Evolutionary conservation across 202 grass and related monocot species (phyloP).

Genomic region (Saccharum hybrid): DNA sequence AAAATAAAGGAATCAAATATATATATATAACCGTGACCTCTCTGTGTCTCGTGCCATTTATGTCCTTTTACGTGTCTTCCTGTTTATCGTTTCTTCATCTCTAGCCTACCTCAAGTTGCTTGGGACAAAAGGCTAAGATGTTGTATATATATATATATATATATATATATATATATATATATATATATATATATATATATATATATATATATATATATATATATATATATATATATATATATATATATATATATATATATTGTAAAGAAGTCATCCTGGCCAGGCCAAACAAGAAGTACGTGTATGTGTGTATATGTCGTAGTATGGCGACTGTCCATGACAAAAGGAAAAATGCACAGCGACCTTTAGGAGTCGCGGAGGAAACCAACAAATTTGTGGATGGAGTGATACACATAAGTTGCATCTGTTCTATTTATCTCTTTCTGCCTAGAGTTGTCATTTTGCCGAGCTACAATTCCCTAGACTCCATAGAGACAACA

Average conservation of each 20-base stretch:
- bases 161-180: no score
- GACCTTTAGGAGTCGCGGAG: constrained; percentile 38
- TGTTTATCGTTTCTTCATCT: no score
- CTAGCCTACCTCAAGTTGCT: no score
- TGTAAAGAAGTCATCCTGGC: neutral
- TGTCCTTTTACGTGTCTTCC: no score
- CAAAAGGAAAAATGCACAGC: constrained; percentile 39
- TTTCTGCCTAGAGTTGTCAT: constrained; percentile 47
- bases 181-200: no score
- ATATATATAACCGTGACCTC: no score
- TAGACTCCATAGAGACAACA: constrained; percentile 56
- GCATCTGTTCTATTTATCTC: constrained; percentile 34
- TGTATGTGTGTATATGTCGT: neutral
- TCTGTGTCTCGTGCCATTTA: no score
- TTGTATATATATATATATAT: no score
- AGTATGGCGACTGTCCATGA: neutral
- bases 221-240: no score
- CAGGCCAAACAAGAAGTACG: neutral
- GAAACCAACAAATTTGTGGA: constrained; percentile 56
- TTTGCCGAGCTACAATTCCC: constrained; percentile 75
- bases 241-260: no score
- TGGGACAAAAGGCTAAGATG: no score
- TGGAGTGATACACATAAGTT: constrained; percentile 40
- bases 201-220: no score
- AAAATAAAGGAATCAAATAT: neutral